Evolutionary conservation across 441 rosid genomes (phyloP), one percentile per base, ranked within the genome.

Genomic region (Macaranga tanarius): DNA sequence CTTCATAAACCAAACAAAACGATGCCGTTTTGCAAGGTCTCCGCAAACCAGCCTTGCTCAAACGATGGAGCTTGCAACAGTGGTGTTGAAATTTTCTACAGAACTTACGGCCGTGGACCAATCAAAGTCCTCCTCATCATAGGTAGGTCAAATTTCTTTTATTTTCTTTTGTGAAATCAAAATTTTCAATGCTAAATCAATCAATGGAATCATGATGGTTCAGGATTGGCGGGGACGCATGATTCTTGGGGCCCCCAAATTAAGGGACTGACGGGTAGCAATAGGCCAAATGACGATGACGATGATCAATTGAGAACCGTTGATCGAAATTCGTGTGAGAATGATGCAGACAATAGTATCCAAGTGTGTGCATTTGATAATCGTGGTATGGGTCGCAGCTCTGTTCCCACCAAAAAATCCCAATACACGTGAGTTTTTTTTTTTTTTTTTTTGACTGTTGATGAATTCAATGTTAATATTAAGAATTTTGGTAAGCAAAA

Each of bases 321-420:
- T 66, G 77, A 65, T 62, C 70, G 56, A 73, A 79, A 69, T 63
- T 61, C 79, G 0, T 73, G 42, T 22, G 62, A 23, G 62, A 44
- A n/a, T 13, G 75, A 13, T 4, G 62, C 26, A 1, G 76, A 69
- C 12, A 69, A 67, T 65, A 89, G 92, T 26, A 73, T 87, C 48
- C 88, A 96, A 80, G 93, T 96, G 5, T 96, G 98, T 65, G 97
- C 96, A 1, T 89, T 96, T 56, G 98, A 96, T 72, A 93, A 96
- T 78, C 99, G 99, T 52, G 99, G 99, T 22, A 75, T 96, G 86
- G 99, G 99, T 72, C 88, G 84, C 73, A 96, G 98, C 86, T 90
- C 94, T 67, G 71, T 93, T 0, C 98, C 98, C 67, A 80, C 81
- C 58, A 81, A 79, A 51, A 90, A 83, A 76, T 81, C 90, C 12